phyloP scores from a whole-genome alignment of 2,329 filamentous ascomycete species.

The Trichoderma simmonsii region DNA sequence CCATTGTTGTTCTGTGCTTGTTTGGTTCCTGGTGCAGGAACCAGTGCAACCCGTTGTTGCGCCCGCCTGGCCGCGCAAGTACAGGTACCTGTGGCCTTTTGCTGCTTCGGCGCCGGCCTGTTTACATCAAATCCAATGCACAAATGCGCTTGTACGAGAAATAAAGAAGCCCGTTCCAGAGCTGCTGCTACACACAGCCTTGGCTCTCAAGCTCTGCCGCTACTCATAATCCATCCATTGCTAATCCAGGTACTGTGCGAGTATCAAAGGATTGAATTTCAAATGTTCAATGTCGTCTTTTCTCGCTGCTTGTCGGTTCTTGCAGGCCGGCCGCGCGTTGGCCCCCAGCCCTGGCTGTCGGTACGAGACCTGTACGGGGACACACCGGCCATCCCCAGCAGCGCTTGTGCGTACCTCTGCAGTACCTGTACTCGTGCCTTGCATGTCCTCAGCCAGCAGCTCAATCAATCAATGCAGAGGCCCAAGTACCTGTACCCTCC shows the following conservation, averaged over 20 bases:
- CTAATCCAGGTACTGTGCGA: neutral
- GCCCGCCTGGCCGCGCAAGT: neutral
- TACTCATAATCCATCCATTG: neutral
- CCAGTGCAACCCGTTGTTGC: constrained; percentile 15
- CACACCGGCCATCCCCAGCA: neutral
- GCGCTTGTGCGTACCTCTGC: neutral
- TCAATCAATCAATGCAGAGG: neutral
- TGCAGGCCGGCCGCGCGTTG: constrained; percentile 15
- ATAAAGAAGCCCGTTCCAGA: neutral
- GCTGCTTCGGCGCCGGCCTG: neutral
- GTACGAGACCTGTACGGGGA: neutral
- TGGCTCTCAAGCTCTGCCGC: neutral
- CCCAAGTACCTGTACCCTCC: neutral
- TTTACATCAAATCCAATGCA: neutral
- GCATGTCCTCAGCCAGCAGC: neutral
- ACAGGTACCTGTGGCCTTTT: neutral
- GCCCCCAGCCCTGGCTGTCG: neutral
- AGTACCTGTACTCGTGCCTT: neutral
- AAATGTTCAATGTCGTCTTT: neutral
- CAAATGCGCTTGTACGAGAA: neutral
- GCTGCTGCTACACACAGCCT: neutral
- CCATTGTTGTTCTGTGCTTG: neutral
- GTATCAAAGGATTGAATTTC: neutral
- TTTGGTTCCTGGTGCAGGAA: constrained; percentile 18
- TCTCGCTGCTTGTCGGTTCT: neutral